Evolutionary conservation across 116 monocot species (phyloP).

Genomic region (Zostera marina): DNA sequence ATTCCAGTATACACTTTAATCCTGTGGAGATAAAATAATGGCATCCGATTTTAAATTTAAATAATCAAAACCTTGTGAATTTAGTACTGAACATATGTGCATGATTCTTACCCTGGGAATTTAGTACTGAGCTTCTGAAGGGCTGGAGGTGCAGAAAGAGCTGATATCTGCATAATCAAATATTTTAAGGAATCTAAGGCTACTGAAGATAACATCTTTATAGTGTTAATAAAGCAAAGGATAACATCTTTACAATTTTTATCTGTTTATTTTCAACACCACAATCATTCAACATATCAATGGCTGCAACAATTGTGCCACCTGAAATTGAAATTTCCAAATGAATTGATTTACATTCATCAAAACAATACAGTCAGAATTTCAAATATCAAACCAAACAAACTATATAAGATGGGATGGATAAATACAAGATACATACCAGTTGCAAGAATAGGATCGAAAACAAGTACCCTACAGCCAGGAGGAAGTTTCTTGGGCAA

Average conservation of each 20-base stretch:
- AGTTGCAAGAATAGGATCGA: slow-evolving; percentile 96
- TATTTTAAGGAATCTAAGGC: background rate
- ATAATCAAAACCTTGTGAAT: background rate
- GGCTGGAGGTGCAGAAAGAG: slow-evolving; percentile 82
- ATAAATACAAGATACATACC: slow-evolving; percentile 5
- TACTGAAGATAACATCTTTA: background rate
- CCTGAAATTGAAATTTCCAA: slow-evolving; percentile 18
- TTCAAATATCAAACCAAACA: too few species aligned
- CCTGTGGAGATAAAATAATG: slow-evolving; percentile 18
- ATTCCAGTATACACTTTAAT: slow-evolving; percentile 82
- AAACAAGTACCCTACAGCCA: slow-evolving; percentile 59
- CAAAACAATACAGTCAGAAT: background rate
- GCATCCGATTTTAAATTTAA: background rate
- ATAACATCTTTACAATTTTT: slow-evolving; percentile 43
- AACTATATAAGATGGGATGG: background rate
- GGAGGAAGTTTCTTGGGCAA: slow-evolving; percentile 70
- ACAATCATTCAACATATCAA: slow-evolving; percentile 67
- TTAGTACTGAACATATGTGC: background rate
- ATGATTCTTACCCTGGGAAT: slow-evolving; percentile 61
- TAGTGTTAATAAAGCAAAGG: background rate
- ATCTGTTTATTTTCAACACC: slow-evolving; percentile 77
- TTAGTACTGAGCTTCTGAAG: slow-evolving; percentile 79
- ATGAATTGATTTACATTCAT: background rate
- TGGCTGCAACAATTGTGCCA: slow-evolving; percentile 81
- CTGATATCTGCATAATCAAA: slow-evolving; percentile 47